Evolutionary conservation across 1,284 basidiomycete species (phyloP), one percentile per base, ranked within the genome.

Genomic region (Ustilago nuda): DNA sequence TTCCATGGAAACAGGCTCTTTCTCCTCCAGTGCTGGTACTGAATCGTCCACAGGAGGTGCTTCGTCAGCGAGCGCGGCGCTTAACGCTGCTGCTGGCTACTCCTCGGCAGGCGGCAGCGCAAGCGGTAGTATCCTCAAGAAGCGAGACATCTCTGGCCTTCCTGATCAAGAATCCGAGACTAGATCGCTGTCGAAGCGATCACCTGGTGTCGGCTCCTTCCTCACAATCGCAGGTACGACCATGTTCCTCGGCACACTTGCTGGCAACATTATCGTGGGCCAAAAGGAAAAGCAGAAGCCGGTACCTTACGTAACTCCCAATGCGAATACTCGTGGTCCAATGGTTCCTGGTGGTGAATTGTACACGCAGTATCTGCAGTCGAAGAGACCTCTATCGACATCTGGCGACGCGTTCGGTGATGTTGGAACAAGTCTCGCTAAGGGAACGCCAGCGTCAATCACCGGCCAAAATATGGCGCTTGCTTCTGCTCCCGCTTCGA

Each of bases 241-340:
- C 39, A 67, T 71, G 73, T 71, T 76, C 33, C 6, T 54, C 15
- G 73, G 73, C 8, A 71, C 64, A 2, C 46, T 76, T 5, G 13
- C 15, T 1, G 68, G 52, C 45, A 71, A 71, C 45, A 0, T 67
- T 1, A 36, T 43, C 8, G 52, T 71, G 1, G 19, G 39, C 19
- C 7, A 4, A 6, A 64, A 62, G 54, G 50, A 76, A 17, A 71
- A 67, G 43, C n/a, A 9, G 37, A 76, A 76, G 54, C 73, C 73
- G 9, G 64, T 68, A 13, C 73, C 73, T 3, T 9, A 54, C 1
- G 73, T 71, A 2, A 76, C 73, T 15, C 68, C 73, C 0, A 62
- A 67, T 17, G 58, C 68, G 9, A 17, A 62, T 43, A 62, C 73
- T 2, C 23, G 32, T 2, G 73, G 73, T 27, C 65, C 68, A 1